Conservation (phyloP, 2,329 filamentous ascomycete genomes). For the Cordyceps farinosa region DNA sequence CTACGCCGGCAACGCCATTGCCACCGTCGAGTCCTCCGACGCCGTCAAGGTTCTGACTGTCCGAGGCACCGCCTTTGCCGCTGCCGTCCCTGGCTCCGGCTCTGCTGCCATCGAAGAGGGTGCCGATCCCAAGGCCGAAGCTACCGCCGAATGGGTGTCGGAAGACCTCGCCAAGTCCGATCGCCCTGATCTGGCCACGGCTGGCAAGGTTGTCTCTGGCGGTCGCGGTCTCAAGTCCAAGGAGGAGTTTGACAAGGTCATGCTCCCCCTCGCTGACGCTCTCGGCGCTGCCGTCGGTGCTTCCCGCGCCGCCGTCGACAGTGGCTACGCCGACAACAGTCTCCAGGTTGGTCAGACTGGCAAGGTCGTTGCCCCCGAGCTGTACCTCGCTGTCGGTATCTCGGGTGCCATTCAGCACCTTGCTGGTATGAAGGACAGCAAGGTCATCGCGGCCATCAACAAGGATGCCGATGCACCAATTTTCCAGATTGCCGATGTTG, state of each 20-base stretch:
- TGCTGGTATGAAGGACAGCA: conserved; percentile 99
- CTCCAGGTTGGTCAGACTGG: conserved; percentile 97
- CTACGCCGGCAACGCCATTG: conserved; percentile 95
- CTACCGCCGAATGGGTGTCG: conserved; percentile 81
- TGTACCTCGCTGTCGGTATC: conserved; percentile 94
- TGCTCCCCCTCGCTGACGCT: conserved; percentile 86
- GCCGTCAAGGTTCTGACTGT: conserved; percentile 85
- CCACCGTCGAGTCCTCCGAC: conserved; percentile 90
- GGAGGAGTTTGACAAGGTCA: conserved; percentile 91
- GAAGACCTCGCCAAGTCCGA: conserved; percentile 92
- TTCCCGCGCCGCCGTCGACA: conserved; percentile 91
- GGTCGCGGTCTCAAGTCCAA: conserved; percentile 95
- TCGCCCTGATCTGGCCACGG: conserved; percentile 88
- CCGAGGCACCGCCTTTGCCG: conserved; percentile 85
- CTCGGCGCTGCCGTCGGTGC: conserved; percentile 95
- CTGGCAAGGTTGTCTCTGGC: conserved; percentile 83
- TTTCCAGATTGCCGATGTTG: conserved; percentile 96
- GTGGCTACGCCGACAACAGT: conserved; percentile 96
- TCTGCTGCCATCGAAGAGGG: conserved; percentile 77
- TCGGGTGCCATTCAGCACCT: conserved; percentile 97
- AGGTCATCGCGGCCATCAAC: conserved; percentile 98
- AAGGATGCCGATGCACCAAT: conserved; percentile 97
- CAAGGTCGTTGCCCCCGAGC: conserved; percentile 94
- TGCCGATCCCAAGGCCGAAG: conserved; percentile 73
- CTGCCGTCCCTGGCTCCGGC: conserved; percentile 66